phyloP scores from a whole-genome alignment of 768 basidiomycete species.

The Tubosaeta brunneosetosa region DNA sequence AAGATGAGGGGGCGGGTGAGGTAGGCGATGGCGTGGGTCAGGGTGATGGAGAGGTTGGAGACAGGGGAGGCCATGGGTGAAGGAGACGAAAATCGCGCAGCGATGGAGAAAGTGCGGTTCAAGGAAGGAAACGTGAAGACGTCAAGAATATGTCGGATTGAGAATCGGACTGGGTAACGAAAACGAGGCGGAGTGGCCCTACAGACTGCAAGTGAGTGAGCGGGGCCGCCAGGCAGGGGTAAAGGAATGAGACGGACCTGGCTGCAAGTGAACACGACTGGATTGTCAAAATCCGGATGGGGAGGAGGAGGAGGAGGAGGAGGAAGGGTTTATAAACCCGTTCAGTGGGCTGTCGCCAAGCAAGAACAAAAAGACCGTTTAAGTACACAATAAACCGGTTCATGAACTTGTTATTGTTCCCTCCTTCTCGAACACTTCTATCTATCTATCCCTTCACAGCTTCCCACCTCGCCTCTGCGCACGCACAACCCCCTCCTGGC shows the following conservation, averaged over 20 bases:
- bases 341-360: slow-evolving; percentile 24
- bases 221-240: not conserved
- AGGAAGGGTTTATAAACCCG: slow-evolving; percentile 24
- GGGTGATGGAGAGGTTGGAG: slow-evolving; percentile 57
- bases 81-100: slow-evolving; percentile 24
- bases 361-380: slow-evolving; percentile 33
- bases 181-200: slow-evolving; percentile 8
- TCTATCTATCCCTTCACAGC: slow-evolving; percentile 12
- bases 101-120: slow-evolving; percentile 24
- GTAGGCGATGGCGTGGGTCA: slow-evolving; percentile 71
- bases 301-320: not conserved
- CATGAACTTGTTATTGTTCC: slow-evolving; percentile 16
- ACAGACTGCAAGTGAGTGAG: slow-evolving; percentile 25
- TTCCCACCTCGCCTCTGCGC: slow-evolving; percentile 44
- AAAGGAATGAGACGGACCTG: slow-evolving; percentile 19
- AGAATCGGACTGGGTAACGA: slow-evolving; percentile 24
- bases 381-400: slow-evolving; percentile 27
- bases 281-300: slow-evolving; percentile 37
- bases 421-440: slow-evolving; percentile 8
- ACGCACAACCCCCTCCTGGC: slow-evolving; percentile 77
- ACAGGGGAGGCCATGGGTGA: slow-evolving; percentile 30
- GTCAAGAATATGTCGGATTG: slow-evolving; percentile 21
- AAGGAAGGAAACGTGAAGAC: slow-evolving; percentile 23
- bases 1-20: slow-evolving; percentile 61
- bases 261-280: slow-evolving; percentile 24